Evolutionary conservation across 2,329 filamentous ascomycete genomes (phyloP).

Genomic region (Lachnellula suecica): DNA sequence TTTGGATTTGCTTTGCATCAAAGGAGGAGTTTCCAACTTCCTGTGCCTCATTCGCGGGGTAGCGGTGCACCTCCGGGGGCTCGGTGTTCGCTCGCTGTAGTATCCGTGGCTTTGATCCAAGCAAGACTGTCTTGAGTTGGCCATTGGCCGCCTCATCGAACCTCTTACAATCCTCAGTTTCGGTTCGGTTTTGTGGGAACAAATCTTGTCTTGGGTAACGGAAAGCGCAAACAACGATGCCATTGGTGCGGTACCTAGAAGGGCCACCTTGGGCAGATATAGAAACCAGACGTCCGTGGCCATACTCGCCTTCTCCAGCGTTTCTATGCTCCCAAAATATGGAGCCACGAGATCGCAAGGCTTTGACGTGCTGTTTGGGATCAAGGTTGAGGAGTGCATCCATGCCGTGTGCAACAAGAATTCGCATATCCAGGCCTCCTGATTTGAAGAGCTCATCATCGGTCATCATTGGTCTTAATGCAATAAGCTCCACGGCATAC

Average conservation of each 20-base stretch:
- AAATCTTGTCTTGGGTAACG: neutral
- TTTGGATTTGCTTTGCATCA: conserved; percentile 28
- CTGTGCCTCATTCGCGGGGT: conserved; percentile 36
- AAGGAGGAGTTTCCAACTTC: conserved; percentile 45
- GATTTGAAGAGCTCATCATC: conserved; percentile 17
- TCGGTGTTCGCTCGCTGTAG: conserved; percentile 5
- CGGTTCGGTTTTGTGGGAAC: neutral
- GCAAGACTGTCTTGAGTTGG: conserved; percentile 6
- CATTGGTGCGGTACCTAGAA: conserved; percentile 6
- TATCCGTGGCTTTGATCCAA: conserved; percentile 1
- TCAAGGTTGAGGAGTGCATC: conserved; percentile 20
- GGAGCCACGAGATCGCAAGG: conserved; percentile 20
- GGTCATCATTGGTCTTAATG: conserved; percentile 15
- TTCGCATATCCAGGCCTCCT: conserved; percentile 21
- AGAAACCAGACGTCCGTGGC: conserved; percentile 12
- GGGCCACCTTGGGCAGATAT: conserved; percentile 8
- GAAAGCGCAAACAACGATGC: conserved; percentile 22
- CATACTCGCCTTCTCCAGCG: conserved; percentile 5
- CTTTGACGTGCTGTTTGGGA: conserved; percentile 24
- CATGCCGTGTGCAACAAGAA: conserved; percentile 30
- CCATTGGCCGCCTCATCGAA: conserved; percentile 1
- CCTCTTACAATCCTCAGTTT: neutral
- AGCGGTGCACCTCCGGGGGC: neutral
- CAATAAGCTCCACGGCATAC: conserved; percentile 24
- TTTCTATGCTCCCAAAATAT: conserved; percentile 3